Evolutionary conservation across 2,329 filamentous ascomycete species (phyloP), one percentile per base, ranked within the genome.

Genomic region (Arachnomyces sp.): DNA sequence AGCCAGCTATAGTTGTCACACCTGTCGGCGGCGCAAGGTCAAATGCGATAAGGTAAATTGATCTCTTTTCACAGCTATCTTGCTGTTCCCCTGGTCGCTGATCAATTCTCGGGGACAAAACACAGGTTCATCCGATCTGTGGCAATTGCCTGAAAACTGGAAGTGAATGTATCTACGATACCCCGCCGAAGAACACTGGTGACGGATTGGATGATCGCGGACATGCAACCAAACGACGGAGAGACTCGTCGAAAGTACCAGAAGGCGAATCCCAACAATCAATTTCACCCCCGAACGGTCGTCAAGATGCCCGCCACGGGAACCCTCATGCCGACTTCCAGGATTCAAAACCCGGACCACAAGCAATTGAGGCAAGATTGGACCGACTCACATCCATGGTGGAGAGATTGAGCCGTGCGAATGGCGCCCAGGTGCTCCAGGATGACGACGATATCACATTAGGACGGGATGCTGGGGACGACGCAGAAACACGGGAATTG

Each of bases 1-100:
- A 36, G 59, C 63, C 28, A 69, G 66, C 47, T 69, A 70, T 46
- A 68, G 64, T 46, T 71, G 68, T 44, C 61, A 68, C 48, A 65
- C 58, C 1, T 71, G 67, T 52, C 62, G 67, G 35, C 53, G 63
- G 42, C 59, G 67, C 21, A 71, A 71, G 46, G 65, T 71, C 36
- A 70, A 69, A 58, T 71, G 67, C 45, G 47, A 46, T 37, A 51
- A 48, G 42, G 48, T 47, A 15, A n/a, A n/a, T 18, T 11, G 9
- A 16, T n/a, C 17, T 31, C 11, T 13, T 31, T n/a, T 31, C 8
- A 32, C n/a, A 11, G 33, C 21, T 16, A 13, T 14, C 15, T 13
- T 33, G 9, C 4, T 36, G 25, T 40, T 28, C 15, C 32, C 15
- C 31, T 8, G 44, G 38, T 16, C n/a, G n/a, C n/a, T n/a, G n/a